Evolutionary conservation across 2,329 filamentous ascomycete genomes (phyloP).

Genomic region (Trichoderma guizhouense): DNA sequence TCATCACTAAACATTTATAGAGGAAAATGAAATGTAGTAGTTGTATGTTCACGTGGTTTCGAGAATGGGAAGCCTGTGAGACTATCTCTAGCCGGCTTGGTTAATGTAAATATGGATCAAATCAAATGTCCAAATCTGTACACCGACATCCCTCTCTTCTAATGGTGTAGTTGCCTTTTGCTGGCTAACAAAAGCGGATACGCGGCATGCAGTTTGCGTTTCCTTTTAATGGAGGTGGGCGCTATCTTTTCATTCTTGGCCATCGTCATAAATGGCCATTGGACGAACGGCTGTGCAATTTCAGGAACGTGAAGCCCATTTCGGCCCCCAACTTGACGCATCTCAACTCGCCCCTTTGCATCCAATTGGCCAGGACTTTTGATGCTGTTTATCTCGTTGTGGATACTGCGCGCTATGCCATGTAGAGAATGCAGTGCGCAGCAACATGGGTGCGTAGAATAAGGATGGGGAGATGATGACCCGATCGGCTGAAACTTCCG

Average conservation of each 20-base stretch:
- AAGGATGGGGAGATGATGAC: background rate
- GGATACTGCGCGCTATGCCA: conserved; percentile 6
- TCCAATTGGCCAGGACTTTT: background rate
- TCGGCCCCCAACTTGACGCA: background rate
- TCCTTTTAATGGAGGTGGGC: background rate
- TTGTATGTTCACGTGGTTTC: background rate
- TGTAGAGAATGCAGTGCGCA: conserved; percentile 11
- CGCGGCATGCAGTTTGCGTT: background rate
- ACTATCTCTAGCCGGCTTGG: background rate
- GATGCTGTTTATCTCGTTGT: background rate
- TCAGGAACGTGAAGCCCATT: background rate
- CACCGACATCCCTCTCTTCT: background rate
- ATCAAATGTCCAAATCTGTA: background rate
- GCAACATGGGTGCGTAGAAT: background rate
- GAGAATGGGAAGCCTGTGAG: background rate
- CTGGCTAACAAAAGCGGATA: background rate
- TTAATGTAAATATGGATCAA: background rate
- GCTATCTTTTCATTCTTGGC: background rate
- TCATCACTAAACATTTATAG: background rate
- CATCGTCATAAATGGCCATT: background rate
- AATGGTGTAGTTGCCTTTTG: background rate
- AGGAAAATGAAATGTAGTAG: background rate
- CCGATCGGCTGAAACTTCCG: background rate
- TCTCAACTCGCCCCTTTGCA: background rate
- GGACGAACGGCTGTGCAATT: background rate